phyloP scores from a whole-genome alignment of 331 rosid genomes.

The Acacia concinna region DNA sequence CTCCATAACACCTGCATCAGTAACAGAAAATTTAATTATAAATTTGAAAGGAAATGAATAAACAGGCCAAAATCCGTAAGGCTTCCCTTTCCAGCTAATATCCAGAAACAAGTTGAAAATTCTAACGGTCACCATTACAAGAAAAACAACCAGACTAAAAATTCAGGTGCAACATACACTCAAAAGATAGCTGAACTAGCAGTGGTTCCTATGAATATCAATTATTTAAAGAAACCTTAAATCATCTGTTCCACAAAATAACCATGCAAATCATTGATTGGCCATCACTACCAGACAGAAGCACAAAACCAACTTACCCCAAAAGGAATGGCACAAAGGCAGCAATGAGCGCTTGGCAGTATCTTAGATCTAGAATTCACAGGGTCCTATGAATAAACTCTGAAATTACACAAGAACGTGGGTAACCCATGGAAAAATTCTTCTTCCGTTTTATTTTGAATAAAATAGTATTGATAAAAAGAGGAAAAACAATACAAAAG shows the following conservation, averaged over 20 bases:
- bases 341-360: neutral
- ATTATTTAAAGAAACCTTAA: neutral
- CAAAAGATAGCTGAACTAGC: neutral
- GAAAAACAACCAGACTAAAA: neutral
- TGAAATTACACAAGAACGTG: neutral
- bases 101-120: slow-evolving; percentile 26
- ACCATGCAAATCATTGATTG: neutral
- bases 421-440: neutral
- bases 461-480: neutral
- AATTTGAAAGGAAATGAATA: slow-evolving; percentile 21
- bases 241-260: neutral
- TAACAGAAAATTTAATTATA: slow-evolving; percentile 19
- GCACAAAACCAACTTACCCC: neutral
- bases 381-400: neutral
- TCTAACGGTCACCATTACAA: neutral
- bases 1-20: slow-evolving; percentile 88
- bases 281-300: neutral
- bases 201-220: neutral
- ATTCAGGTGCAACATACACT: slow-evolving; percentile 10
- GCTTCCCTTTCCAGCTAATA: slow-evolving; percentile 14
- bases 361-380: neutral
- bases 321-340: neutral
- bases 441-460: neutral
- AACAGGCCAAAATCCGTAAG: slow-evolving; percentile 13
- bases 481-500: neutral